Base-by-base conservation (phyloP, 495 filamentous ascomycete genomes). In the Evernia prunastri region DNA sequence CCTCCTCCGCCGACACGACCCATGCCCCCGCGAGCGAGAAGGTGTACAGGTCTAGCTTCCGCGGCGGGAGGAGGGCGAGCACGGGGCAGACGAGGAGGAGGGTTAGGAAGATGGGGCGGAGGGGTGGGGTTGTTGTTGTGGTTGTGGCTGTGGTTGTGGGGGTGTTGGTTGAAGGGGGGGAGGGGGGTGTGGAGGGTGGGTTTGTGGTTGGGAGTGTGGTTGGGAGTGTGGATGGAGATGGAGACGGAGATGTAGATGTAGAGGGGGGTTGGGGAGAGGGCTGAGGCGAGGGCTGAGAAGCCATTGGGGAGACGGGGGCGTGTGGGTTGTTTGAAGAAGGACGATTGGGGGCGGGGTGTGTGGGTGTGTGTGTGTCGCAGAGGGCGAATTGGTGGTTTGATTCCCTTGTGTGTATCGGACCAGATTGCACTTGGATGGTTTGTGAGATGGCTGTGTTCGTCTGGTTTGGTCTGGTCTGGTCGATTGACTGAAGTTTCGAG, bases 21-120 rank as follows among this genome's bases (percentile, higher is more conserved):
- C 84, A 90, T 11, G 83, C 78, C 61, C 77, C 76, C 49, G 76
- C 77, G 4, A 90, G 81, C 23, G 85, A 80, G 66, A 89, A 77
- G 63, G 88, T 79, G 49, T 80, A 73, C 60, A 77, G 72, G 72
- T 82, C 89, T 53, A 96, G 76, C 72, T 90, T 91, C 51, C 92
- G 88, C 0, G 91, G 89, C 5, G 93, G 93, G 18, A 96, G 80
- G 63, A 84, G 75, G 58, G 89, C 81, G 42, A 91, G 83, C 59
- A 89, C 68, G 2, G 92, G 90, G 43, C 85, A 84, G 35, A 83
- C 78, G 61, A 96, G 67, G 59, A 93, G 78, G 69, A 87, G 81
- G 59, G 74, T 80, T 12, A 86, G 69, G 72, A 82, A 85, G 71
- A 80, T 74, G 43, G 68, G 65, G 69, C 75, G 70, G 74, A 71